Percentiles rank a stretch among this genome's conserved stretches.
These are phyloP conservation scores for Verticillium tricorpus DNA, from an alignment of 2,329 filamentous ascomycete genomes.

Conservation along the genomic window DNA sequence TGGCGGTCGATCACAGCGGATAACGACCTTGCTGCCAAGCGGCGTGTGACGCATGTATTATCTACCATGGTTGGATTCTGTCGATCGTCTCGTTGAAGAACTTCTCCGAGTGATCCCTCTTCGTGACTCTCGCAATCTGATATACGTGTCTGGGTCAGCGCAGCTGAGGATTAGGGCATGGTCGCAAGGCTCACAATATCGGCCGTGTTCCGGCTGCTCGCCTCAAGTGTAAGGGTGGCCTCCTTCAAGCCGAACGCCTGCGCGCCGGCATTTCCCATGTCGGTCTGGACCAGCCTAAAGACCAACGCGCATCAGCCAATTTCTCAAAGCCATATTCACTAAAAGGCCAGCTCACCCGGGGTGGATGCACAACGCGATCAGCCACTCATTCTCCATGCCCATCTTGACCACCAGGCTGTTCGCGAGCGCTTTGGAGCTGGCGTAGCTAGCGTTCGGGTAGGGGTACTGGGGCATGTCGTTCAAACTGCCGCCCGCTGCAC, in stretches of 20 bases:
- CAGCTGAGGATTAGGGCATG: too few species aligned
- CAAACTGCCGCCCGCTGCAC: not conserved
- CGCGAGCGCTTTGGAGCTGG: constrained; percentile 32
- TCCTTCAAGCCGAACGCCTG: constrained; percentile 22
- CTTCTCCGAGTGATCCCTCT: not conserved
- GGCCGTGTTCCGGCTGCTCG: not conserved
- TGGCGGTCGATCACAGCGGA: not conserved
- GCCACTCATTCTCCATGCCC: constrained; percentile 1
- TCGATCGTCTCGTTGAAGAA: not conserved
- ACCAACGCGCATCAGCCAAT: not conserved
- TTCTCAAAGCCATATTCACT: not conserved
- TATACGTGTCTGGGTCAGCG: too few species aligned
- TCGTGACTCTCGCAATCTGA: not conserved
- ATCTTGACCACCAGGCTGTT: constrained; percentile 16
- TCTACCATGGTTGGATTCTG: not conserved
- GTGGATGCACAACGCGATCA: constrained; percentile 9
- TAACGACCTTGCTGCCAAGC: not conserved
- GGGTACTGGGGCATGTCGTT: constrained; percentile 10
- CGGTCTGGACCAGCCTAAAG: constrained; percentile 31
- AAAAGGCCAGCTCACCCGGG: constrained; percentile 13
- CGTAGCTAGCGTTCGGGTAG: constrained; percentile 30
- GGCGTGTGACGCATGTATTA: not conserved
- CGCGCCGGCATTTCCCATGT: constrained; percentile 32
- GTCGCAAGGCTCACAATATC: not conserved
- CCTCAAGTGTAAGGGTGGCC: constrained; percentile 21